Evolutionary conservation across 306 rosid genomes (phyloP).

Genomic region (Comarum palustre): DNA sequence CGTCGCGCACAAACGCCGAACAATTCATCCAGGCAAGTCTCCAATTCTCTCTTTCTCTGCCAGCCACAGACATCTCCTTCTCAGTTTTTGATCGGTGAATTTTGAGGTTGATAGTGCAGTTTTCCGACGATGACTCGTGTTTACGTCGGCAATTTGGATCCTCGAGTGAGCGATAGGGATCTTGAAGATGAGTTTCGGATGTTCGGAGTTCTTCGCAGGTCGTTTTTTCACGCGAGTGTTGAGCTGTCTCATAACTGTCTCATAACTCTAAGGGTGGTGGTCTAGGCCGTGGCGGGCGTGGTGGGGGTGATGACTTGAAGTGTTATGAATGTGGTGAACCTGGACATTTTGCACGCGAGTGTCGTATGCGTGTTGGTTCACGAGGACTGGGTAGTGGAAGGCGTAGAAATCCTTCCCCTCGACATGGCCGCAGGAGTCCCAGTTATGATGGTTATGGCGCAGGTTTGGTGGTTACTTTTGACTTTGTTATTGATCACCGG

Average conservation of each 20-base stretch:
- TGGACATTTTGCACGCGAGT: constrained; percentile 94
- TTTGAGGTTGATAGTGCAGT: constrained; percentile 16
- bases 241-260: too few species aligned
- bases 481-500: not conserved
- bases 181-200: constrained; percentile 88
- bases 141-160: constrained; percentile 87
- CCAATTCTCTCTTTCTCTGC: not conserved
- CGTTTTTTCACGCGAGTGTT: constrained; percentile 25
- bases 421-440: constrained; percentile 73
- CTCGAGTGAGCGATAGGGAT: constrained; percentile 85
- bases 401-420: constrained; percentile 87
- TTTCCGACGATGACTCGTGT: constrained; percentile 61
- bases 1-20: not conserved
- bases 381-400: constrained; percentile 71
- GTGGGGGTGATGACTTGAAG: constrained; percentile 81
- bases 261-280: constrained; percentile 74
- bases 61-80: not conserved
- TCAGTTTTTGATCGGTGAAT: not conserved
- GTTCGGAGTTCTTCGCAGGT: constrained; percentile 91
- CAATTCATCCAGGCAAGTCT: not conserved
- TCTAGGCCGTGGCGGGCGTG: too few species aligned
- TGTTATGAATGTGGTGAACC: constrained; percentile 97
- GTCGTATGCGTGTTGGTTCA: constrained; percentile 70
- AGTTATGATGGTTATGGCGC: constrained; percentile 72
- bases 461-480: constrained; percentile 43